These are phyloP conservation scores for Myochromella boudieri DNA, from an alignment of 768 basidiomycete genomes.

Conservation along the genomic window DNA sequence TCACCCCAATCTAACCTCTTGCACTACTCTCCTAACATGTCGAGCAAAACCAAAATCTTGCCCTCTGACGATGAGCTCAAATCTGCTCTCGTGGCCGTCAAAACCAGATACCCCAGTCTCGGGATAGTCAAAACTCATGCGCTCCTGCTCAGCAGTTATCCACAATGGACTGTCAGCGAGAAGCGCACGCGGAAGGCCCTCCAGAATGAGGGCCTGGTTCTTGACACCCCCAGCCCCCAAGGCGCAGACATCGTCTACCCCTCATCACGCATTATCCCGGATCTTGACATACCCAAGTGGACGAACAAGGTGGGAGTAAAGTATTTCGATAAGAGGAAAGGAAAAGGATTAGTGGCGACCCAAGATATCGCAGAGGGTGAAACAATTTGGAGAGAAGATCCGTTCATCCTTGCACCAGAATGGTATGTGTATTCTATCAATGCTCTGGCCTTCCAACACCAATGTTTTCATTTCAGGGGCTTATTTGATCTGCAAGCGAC, in stretches of 20 bases:
- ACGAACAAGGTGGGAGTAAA: conserved; percentile 63
- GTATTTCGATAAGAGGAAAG: conserved; percentile 68
- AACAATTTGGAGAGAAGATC: conserved; percentile 83
- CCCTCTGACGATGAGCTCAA: conserved; percentile 68
- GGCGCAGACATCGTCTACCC: conserved; percentile 41
- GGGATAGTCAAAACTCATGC: conserved; percentile 75
- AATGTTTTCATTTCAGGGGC: conserved; percentile 49
- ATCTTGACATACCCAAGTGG: conserved; percentile 63
- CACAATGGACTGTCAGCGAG: conserved; percentile 81
- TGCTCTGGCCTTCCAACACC: conserved; percentile 1
- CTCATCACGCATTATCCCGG: conserved; percentile 60
- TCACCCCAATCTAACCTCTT: neutral
- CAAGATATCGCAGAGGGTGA: conserved; percentile 70
- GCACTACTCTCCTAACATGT: conserved; percentile 8
- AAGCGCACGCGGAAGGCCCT: conserved; percentile 77
- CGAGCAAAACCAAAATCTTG: conserved; percentile 21
- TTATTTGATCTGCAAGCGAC: conserved; percentile 66
- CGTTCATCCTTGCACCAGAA: conserved; percentile 78
- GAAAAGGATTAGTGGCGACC: conserved; percentile 80
- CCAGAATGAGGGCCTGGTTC: conserved; percentile 54
- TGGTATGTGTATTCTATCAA: conserved; percentile 45
- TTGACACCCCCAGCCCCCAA: conserved; percentile 20
- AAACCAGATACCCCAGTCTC: conserved; percentile 55
- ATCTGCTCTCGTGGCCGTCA: conserved; percentile 51
- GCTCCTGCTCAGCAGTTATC: conserved; percentile 54